Evolutionary conservation across 2,329 filamentous ascomycete species (phyloP).

Genomic region (Chalara sp.): DNA sequence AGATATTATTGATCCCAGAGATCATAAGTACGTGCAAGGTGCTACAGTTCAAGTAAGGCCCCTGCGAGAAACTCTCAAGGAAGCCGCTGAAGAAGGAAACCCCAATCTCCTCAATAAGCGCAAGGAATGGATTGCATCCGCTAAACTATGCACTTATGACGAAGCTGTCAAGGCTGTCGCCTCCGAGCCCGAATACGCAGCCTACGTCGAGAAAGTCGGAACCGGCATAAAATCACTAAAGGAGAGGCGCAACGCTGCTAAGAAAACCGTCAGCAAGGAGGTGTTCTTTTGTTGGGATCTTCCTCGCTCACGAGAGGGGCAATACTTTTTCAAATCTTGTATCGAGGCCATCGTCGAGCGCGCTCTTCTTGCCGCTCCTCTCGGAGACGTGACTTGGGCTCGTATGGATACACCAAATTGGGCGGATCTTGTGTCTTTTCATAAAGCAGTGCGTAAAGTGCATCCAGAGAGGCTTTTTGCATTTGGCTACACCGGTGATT

Average conservation of each 20-base stretch:
- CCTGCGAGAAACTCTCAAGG: slow-evolving; percentile 22
- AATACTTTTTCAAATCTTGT: slow-evolving; percentile 29
- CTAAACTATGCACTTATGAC: slow-evolving; percentile 28
- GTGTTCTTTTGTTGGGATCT: slow-evolving; percentile 32
- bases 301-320: slow-evolving; percentile 27
- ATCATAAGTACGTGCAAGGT: slow-evolving; percentile 33
- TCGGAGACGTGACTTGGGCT: slow-evolving; percentile 32
- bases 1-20: slow-evolving; percentile 30
- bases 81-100: slow-evolving; percentile 18
- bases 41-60: slow-evolving; percentile 28
- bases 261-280: slow-evolving; percentile 17
- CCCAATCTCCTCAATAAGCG: slow-evolving; percentile 21
- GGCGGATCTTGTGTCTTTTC: slow-evolving; percentile 32
- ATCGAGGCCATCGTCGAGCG: slow-evolving; percentile 28
- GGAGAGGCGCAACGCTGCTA: slow-evolving; percentile 13
- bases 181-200: slow-evolving; percentile 20
- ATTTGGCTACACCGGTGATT: slow-evolving; percentile 33
- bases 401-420: slow-evolving; percentile 30
- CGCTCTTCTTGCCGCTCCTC: slow-evolving; percentile 28
- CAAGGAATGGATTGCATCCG: slow-evolving; percentile 27
- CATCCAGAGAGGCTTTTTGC: slow-evolving; percentile 31
- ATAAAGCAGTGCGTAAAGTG: slow-evolving; percentile 28
- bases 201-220: slow-evolving; percentile 16
- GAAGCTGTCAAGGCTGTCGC: slow-evolving; percentile 27
- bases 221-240: slow-evolving; percentile 5